Conservation (phyloP, 2,329 filamentous ascomycete species). For the Fusarium burgessii region DNA sequence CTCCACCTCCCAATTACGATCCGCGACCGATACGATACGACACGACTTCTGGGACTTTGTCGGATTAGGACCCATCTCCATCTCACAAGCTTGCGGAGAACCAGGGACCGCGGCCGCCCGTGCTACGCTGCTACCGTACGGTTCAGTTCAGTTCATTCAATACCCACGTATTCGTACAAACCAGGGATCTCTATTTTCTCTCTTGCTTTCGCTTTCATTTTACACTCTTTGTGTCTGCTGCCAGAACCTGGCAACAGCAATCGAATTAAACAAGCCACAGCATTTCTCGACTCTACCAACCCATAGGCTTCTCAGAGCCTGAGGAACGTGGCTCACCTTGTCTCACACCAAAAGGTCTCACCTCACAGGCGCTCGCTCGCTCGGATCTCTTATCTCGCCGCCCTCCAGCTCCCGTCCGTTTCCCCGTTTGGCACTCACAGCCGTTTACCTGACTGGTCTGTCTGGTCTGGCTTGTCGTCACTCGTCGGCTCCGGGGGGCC, state of each 20-base stretch:
- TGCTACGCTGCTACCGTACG: slow-evolving; percentile 23
- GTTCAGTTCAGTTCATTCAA: slow-evolving; percentile 20
- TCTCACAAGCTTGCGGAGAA: slow-evolving; percentile 41
- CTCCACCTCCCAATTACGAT: slow-evolving; percentile 42
- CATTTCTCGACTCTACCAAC: slow-evolving; percentile 26
- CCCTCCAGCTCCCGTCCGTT: neutral
- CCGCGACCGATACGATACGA: slow-evolving; percentile 42
- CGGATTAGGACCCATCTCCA: slow-evolving; percentile 27
- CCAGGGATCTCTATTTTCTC: neutral
- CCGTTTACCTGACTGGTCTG: slow-evolving; percentile 22
- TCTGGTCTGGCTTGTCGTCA: slow-evolving; percentile 30
- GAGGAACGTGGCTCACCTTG: slow-evolving; percentile 38
- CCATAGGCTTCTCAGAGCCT: neutral
- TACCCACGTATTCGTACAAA: slow-evolving; percentile 40
- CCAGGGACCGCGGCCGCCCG: slow-evolving; percentile 32
- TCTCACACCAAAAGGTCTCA: slow-evolving; percentile 31
- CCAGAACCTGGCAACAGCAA: slow-evolving; percentile 23
- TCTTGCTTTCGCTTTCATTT: slow-evolving; percentile 18
- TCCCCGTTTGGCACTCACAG: slow-evolving; percentile 18
- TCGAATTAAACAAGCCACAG: slow-evolving; percentile 33
- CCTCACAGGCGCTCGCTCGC: slow-evolving; percentile 2
- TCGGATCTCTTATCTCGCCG: slow-evolving; percentile 16
- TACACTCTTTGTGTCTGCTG: slow-evolving; percentile 23
- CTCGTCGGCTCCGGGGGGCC: slow-evolving; percentile 34
- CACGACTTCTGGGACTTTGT: slow-evolving; percentile 28